Evolutionary conservation across 2,329 filamentous ascomycete species (phyloP), one percentile per base, ranked within the genome.

Genomic region (Gaeumannomyces sp.): DNA sequence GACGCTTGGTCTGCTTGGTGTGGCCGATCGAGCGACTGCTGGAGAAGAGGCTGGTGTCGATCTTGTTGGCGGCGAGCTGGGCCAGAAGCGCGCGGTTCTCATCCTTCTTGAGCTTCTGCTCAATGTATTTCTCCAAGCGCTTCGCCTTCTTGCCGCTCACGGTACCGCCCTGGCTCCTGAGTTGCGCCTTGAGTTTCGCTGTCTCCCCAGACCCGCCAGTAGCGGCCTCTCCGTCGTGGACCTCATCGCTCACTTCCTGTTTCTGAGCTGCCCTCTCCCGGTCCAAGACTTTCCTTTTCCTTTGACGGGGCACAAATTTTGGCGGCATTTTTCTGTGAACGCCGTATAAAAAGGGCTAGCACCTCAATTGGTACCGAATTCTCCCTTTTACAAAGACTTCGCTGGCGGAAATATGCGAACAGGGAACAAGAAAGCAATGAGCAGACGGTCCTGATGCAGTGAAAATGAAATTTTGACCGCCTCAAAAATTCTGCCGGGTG

Each of bases 51-150:
- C 85, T 91, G 1, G 92, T 96, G 73, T 98, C 93, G 69, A 95
- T 85, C 72, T 90, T 93, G 64, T 86, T 83, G 67, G 86, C 83
- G 25, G 91, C 91, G 31, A 99, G 83, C 74, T 95, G 93, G 73
- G 91, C 90, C 70, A 98, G 82, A 35, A 99, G 80, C 65, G 88
- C 90, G 33, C 91, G 82, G 72, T 92, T 96, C 76, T 98, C 94
- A 73, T 99, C 95, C 76, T 96, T 97, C 76, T 89, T 91, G 60
- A 99, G 81, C 82, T 99, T 99, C 66, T 85, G 95, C 72, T 98
- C 93, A 69, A 89, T 87, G 73, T 89, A 89, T 72, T 89, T 89
- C 68, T 89, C 86, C 56, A 89, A 73, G 1, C 87, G 81, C 76
- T 89, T 89, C 7, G 86, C 84, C 73, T 89, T 89, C 72, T 89